Percentiles rank a stretch among this genome's conserved stretches.
These are phyloP conservation scores for Diaporthe sp. DNA, from an alignment of 2,329 filamentous ascomycete species.

Conservation along the genomic window DNA sequence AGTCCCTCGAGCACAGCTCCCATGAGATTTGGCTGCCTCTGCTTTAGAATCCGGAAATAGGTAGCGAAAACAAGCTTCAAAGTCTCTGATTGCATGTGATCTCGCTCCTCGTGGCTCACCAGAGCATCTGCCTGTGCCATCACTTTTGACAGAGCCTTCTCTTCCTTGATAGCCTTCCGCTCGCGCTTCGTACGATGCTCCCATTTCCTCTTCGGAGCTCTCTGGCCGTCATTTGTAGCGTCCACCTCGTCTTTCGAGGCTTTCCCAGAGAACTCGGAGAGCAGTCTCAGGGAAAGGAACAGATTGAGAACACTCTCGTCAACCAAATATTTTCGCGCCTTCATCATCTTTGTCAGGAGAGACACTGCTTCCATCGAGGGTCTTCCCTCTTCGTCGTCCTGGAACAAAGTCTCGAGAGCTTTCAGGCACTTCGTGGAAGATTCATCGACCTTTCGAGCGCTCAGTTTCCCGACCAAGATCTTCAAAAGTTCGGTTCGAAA, in stretches of 20 bases:
- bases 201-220: slow-evolving; percentile 80
- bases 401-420: slow-evolving; percentile 85
- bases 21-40: slow-evolving; percentile 86
- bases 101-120: slow-evolving; percentile 92
- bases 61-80: slow-evolving; percentile 95
- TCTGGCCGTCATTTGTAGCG: slow-evolving; percentile 54
- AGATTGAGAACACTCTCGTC: slow-evolving; percentile 90
- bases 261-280: slow-evolving; percentile 89
- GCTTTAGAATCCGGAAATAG: slow-evolving; percentile 95
- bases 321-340: slow-evolving; percentile 83
- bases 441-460: slow-evolving; percentile 77
- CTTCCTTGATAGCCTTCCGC: slow-evolving; percentile 86
- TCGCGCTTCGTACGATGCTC: slow-evolving; percentile 92
- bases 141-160: slow-evolving; percentile 90
- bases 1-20: slow-evolving; percentile 96
- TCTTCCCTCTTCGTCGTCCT: slow-evolving; percentile 89
- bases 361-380: slow-evolving; percentile 89
- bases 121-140: slow-evolving; percentile 93
- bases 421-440: slow-evolving; percentile 84
- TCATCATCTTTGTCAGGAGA: slow-evolving; percentile 95
- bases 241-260: slow-evolving; percentile 85
- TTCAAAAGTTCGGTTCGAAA: slow-evolving; percentile 90
- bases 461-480: slow-evolving; percentile 88
- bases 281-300: slow-evolving; percentile 88
- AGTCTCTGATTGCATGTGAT: slow-evolving; percentile 95